Base-by-base conservation (phyloP, 2,329 filamentous ascomycete genomes). In the Xylaria multiplex region DNA sequence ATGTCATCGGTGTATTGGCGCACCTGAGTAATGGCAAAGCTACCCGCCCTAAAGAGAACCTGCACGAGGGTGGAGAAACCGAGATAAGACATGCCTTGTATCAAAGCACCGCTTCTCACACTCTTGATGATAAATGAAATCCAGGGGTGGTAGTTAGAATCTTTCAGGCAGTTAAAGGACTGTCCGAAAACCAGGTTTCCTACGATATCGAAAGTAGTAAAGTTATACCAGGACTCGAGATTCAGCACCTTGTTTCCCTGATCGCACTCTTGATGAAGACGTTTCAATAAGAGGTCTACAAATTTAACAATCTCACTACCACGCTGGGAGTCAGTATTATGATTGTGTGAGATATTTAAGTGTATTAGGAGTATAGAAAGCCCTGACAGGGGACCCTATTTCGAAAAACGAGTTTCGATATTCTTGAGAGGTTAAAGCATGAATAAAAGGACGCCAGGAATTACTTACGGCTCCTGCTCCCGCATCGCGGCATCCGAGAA, bases 141-240 rank as follows among this genome's bases (percentile, higher is more conserved):
- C 79, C 78, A 81, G 56, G 76, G 77, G 35, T 77, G 73, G 22
- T 72, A 72, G 27, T 67, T 45, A 65, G 75, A 71, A 43, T 72
- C 71, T 45, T 78, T 68, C 6, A 81, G 73, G 61, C 77, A 79
- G 6, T 73, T 71, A 70, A 82, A 83, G 0, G 79, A 78, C 64
- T 83, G 78, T 0, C 81, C 82, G 68, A 84, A 84, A 0, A 75
- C 74, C 27, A 77, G 72, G 54, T 70, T 65, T 13, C 75, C 73
- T 0, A 76, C 68, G 13, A 77, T 56, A 32, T 76, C 75, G 58
- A 77, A 77, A 0, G 74, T 75, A 1, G 74, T 73, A 68, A 70
- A 77, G 56, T 80, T 80, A 65, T 74, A 80, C 79, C 79, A 81
- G 60, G 77, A 73, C 52, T 74, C 76, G 46, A 82, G 73, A 43